Conservation (phyloP, 352 stramenopile genomes). For the Globisporangium mamillatum region DNA sequence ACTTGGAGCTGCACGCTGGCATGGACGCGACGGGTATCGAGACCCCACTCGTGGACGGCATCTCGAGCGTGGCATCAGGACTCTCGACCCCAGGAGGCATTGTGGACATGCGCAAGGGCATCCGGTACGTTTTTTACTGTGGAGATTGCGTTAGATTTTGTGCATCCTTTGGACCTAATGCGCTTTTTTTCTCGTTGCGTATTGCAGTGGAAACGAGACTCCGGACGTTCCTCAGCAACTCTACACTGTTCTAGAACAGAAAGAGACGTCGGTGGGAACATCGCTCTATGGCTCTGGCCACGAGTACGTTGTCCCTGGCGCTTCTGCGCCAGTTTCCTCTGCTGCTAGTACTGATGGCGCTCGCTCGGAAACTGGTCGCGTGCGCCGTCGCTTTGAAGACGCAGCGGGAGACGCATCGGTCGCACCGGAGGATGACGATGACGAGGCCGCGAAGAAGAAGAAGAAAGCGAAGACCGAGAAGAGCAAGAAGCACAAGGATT, state of each 20-base stretch:
- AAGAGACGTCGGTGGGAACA: conserved; percentile 71
- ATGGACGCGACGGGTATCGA: conserved; percentile 58
- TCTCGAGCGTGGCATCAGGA: conserved; percentile 63
- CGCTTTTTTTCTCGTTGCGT: conserved; percentile 4
- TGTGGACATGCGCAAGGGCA: conserved; percentile 79
- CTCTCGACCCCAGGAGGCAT: conserved; percentile 65
- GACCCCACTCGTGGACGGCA: conserved; percentile 58
- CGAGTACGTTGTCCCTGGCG: conserved; percentile 63
- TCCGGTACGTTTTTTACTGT: conserved; percentile 30
- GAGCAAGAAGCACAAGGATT: conserved; percentile 83
- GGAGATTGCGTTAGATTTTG: not conserved
- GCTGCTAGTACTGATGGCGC: conserved; percentile 31
- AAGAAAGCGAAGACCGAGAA: conserved; percentile 76
- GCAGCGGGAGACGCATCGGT: conserved; percentile 20
- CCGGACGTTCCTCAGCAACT: conserved; percentile 64
- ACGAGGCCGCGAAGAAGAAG: conserved; percentile 62
- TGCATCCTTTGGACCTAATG: not conserved
- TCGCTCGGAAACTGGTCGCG: conserved; percentile 45
- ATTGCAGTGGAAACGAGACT: conserved; percentile 48
- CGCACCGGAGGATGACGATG: conserved; percentile 41
- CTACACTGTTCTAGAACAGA: conserved; percentile 78
- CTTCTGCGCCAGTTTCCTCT: conserved; percentile 10
- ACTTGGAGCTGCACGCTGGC: conserved; percentile 22
- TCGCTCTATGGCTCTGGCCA: conserved; percentile 76
- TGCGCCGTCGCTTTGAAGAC: conserved; percentile 74